Evolutionary conservation across 2,329 filamentous ascomycete species (phyloP).

Genomic region (Alternaria rosae): DNA sequence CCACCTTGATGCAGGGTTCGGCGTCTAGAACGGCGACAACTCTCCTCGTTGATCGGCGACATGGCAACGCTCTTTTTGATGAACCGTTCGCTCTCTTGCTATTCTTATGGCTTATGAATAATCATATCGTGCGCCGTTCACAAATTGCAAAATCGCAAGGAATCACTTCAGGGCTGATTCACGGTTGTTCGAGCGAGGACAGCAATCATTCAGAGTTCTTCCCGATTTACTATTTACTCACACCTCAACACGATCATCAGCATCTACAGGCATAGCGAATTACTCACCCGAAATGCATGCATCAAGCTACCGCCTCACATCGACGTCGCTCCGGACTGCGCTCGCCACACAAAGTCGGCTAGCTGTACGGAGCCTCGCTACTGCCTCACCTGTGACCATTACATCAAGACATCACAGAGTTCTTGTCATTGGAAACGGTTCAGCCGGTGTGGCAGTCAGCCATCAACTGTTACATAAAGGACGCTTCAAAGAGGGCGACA

Average conservation of each 20-base stretch:
- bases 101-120: neutral
- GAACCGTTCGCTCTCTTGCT: neutral
- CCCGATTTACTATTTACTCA: neutral
- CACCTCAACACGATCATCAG: neutral
- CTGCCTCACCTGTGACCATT: conserved; percentile 32
- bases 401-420: conserved; percentile 64
- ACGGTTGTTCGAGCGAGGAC: neutral
- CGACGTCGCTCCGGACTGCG: neutral
- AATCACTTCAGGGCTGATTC: neutral
- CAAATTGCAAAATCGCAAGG: neutral
- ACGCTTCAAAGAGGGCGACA: conserved; percentile 64
- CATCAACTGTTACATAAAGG: conserved; percentile 70
- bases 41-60: neutral
- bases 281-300: neutral
- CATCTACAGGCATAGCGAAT: neutral
- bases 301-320: neutral
- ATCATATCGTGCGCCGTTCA: neutral
- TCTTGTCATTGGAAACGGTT: conserved; percentile 71
- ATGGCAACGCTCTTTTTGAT: neutral
- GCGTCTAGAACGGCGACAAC: neutral
- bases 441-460: conserved; percentile 69
- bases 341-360: neutral
- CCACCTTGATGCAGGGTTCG: neutral
- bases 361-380: conserved; percentile 23
- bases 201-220: neutral